Evolutionary conservation across 306 rosid genomes (phyloP).

Genomic region (Vachellia collinsii): DNA sequence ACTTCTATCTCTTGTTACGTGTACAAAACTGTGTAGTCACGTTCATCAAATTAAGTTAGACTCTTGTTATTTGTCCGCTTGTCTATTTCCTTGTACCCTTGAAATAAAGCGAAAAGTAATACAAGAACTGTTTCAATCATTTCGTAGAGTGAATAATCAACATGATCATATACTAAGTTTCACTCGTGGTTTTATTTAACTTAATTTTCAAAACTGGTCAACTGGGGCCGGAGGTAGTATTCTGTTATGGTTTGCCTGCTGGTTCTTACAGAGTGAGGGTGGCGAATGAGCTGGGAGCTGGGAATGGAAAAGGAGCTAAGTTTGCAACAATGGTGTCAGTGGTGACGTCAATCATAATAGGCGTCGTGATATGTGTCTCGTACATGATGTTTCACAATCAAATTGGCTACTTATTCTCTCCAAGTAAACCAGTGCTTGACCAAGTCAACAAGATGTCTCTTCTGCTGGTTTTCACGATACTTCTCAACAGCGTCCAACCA

Average conservation of each 20-base stretch:
- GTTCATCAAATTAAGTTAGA: no score
- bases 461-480: slow-evolving; percentile 71
- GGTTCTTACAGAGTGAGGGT: slow-evolving; percentile 97
- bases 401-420: slow-evolving; percentile 59
- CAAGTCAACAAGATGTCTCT: slow-evolving; percentile 59
- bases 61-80: background rate
- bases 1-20: no score
- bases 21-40: no score
- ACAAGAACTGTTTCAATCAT: no score
- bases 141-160: no score
- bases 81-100: no score
- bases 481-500: slow-evolving; percentile 82
- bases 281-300: slow-evolving; percentile 88
- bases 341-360: slow-evolving; percentile 57
- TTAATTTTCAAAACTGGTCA: no score
- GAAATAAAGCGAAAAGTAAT: no score
- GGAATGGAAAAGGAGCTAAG: slow-evolving; percentile 77
- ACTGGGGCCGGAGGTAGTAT: no score
- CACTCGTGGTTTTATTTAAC: no score
- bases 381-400: slow-evolving; percentile 52
- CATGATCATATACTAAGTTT: no score
- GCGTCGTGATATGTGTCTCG: slow-evolving; percentile 67
- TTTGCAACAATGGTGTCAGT: slow-evolving; percentile 77
- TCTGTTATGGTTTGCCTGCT: no score
- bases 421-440: slow-evolving; percentile 58